phyloP scores from a whole-genome alignment of 176 grass and related monocot genomes.

The Musa beccarii region DNA sequence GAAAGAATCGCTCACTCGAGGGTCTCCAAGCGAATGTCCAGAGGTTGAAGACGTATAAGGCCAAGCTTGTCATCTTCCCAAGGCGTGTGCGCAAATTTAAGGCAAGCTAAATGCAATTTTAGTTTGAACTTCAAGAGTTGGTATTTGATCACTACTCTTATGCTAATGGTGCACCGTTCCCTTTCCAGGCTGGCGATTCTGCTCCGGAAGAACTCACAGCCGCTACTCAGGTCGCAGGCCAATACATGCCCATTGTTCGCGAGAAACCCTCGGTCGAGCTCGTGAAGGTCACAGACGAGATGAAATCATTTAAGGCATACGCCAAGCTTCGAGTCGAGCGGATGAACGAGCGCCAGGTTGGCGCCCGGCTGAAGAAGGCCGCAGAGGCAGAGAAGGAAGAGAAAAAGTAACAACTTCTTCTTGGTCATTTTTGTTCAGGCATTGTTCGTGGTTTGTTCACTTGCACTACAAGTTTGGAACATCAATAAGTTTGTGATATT shows the following conservation, averaged over 20 bases:
- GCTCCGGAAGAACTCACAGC: constrained; percentile 1
- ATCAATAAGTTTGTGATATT: background rate
- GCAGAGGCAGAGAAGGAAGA: background rate
- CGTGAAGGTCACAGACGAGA: background rate
- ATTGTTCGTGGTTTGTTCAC: background rate
- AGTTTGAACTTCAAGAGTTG: background rate
- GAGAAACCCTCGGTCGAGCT: constrained; percentile 2
- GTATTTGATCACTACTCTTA: background rate
- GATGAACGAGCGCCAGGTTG: constrained; percentile 2
- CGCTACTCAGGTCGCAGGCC: background rate
- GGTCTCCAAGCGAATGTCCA: no score
- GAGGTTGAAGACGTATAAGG: no score
- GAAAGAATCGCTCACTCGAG: no score
- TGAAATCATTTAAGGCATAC: constrained; percentile 3
- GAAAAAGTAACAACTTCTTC: background rate
- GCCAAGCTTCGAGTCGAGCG: constrained; percentile 1
- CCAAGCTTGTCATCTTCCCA: no score
- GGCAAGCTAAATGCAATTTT: background rate
- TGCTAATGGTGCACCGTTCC: background rate
- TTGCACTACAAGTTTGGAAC: background rate
- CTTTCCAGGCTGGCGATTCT: background rate
- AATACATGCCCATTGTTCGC: background rate
- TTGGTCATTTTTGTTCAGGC: background rate
- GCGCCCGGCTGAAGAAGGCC: background rate
- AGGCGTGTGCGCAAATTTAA: no score